These are phyloP conservation scores for Candida sp. DNA, from an alignment of 1,139 yeast species.

Conservation along the genomic window DNA sequence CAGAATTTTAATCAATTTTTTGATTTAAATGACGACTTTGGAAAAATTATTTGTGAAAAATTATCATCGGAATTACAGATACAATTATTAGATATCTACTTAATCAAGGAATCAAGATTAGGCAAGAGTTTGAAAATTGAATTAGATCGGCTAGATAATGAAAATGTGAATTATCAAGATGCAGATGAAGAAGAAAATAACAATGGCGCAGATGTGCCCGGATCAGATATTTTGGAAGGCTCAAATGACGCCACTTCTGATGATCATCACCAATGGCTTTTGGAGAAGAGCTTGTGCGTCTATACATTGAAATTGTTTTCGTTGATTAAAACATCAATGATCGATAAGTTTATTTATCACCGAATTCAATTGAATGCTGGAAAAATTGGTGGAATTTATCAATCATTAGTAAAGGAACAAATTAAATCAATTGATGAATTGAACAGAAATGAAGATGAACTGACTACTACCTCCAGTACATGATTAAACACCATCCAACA, in stretches of 20 bases:
- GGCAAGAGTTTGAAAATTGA: slow-evolving; percentile 25
- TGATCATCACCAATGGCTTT: slow-evolving; percentile 21
- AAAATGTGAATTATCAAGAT: slow-evolving; percentile 54
- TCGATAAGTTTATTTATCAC: slow-evolving; percentile 22
- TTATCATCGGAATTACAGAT: slow-evolving; percentile 22
- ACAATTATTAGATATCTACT: slow-evolving; percentile 24
- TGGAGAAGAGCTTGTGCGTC: slow-evolving; percentile 48
- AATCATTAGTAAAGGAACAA: slow-evolving; percentile 20
- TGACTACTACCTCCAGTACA: not conserved
- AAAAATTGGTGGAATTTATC: slow-evolving; percentile 42
- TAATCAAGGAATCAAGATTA: slow-evolving; percentile 30
- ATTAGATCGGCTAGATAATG: slow-evolving; percentile 54
- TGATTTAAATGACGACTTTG: slow-evolving; percentile 11
- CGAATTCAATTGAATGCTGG: slow-evolving; percentile 49
- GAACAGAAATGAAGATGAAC: not conserved
- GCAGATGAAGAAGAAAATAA: slow-evolving; percentile 7
- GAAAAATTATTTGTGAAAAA: slow-evolving; percentile 9
- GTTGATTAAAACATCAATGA: slow-evolving; percentile 36
- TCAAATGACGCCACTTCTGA: slow-evolving; percentile 1
- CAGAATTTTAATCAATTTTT: slow-evolving; percentile 26
- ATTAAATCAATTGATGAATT: slow-evolving; percentile 7
- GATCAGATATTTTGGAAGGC: slow-evolving; percentile 16
- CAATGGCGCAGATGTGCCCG: slow-evolving; percentile 13
- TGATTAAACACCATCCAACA: not conserved
- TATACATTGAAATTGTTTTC: slow-evolving; percentile 49